Percentiles rank a stretch among this genome's conserved stretches.
phyloP scores from a whole-genome alignment of 768 basidiomycete genomes.

The Russula emetica region DNA sequence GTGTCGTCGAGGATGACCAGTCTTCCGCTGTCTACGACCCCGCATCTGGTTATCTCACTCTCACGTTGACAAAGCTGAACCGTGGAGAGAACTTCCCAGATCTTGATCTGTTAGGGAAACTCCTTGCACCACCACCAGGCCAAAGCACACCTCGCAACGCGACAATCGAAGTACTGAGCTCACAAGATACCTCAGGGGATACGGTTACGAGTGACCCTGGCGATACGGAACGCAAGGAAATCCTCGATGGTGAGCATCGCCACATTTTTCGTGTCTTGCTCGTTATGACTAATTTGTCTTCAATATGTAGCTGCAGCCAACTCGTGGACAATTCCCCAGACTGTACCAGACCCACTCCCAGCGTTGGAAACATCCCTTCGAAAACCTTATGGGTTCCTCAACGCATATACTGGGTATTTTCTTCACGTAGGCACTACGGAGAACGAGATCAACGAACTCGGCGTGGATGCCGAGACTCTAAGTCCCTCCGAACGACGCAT shows the following conservation, averaged over 20 bases:
- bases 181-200: constrained; percentile 25
- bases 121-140: constrained; percentile 67
- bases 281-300: constrained; percentile 10
- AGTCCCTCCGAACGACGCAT: constrained; percentile 47
- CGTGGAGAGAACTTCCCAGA: constrained; percentile 68
- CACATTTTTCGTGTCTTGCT: constrained; percentile 4
- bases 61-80: constrained; percentile 66
- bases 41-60: constrained; percentile 67
- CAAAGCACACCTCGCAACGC: constrained; percentile 34
- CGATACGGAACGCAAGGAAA: constrained; percentile 44
- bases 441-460: constrained; percentile 81
- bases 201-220: background rate
- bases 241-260: constrained; percentile 47
- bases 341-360: constrained; percentile 43
- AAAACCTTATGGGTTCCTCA: constrained; percentile 70
- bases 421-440: constrained; percentile 64
- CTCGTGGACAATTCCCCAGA: constrained; percentile 75
- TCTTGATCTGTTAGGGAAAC: constrained; percentile 71
- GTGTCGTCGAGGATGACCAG: constrained; percentile 62
- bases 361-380: constrained; percentile 40
- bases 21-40: constrained; percentile 75
- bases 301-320: constrained; percentile 65
- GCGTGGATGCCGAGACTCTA: constrained; percentile 58
- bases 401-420: constrained; percentile 73
- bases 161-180: constrained; percentile 54